Evolutionary conservation across 139 green algal species (phyloP).

Genomic region (Chlorella sp.): DNA sequence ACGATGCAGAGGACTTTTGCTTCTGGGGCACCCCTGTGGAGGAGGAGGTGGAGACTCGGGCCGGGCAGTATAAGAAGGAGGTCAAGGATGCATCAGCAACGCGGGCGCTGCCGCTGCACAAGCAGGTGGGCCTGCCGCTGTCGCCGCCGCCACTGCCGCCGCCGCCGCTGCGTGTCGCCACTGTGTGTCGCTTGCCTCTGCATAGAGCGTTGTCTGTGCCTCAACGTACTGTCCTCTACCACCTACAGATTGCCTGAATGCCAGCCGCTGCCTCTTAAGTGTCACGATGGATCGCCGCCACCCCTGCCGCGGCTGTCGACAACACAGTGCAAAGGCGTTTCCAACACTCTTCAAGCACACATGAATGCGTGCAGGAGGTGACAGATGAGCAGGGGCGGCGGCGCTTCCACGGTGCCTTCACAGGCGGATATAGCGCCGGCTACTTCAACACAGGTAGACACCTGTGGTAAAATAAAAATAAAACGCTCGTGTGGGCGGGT

Average conservation of each 20-base stretch:
- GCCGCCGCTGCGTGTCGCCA: background rate
- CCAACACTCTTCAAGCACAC: no score
- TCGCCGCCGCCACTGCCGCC: background rate
- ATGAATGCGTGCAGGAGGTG: slow-evolving; percentile 64
- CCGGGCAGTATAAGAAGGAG: slow-evolving; percentile 49
- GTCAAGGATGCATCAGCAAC: slow-evolving; percentile 56
- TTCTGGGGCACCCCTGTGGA: slow-evolving; percentile 75
- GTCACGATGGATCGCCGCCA: background rate
- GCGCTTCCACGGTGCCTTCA: slow-evolving; percentile 97
- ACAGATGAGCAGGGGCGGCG: slow-evolving; percentile 84
- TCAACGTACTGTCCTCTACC: slow-evolving; percentile 35
- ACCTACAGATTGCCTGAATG: background rate
- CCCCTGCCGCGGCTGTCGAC: background rate
- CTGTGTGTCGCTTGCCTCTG: no score
- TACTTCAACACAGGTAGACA: slow-evolving; percentile 97
- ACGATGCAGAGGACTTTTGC: slow-evolving; percentile 73
- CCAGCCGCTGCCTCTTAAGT: background rate
- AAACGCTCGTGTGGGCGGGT: background rate
- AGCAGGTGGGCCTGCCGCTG: slow-evolving; percentile 54
- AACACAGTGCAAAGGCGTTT: no score
- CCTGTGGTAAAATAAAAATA: no score
- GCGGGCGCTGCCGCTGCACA: slow-evolving; percentile 52
- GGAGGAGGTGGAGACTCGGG: slow-evolving; percentile 59
- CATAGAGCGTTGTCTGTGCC: background rate
- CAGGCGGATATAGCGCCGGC: slow-evolving; percentile 91